Evolutionary conservation across 129 eudicot species (phyloP).

Genomic region (Cynara cardunculus): DNA sequence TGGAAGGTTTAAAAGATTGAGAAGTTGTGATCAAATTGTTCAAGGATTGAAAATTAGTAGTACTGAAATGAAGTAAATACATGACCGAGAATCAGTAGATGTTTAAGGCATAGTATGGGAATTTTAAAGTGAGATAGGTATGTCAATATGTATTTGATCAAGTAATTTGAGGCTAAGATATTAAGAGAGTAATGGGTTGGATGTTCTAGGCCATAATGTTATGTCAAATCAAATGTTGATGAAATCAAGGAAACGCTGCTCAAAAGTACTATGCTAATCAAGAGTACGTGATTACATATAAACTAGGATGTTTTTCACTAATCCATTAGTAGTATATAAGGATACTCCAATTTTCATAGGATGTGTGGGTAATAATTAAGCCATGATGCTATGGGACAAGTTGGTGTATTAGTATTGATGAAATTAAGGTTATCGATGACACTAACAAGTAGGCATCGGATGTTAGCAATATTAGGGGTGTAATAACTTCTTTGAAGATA

Average conservation of each 20-base stretch:
- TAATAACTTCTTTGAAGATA: no score
- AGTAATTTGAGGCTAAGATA: neutral
- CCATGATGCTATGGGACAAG: no score
- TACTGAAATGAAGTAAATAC: neutral
- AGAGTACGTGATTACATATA: neutral
- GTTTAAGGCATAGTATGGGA: no score
- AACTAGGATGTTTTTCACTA: no score
- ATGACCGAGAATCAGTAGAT: no score
- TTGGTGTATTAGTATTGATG: neutral
- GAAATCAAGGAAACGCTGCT: neutral
- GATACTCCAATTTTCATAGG: neutral
- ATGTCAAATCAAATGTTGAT: neutral
- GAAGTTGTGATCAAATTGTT: neutral
- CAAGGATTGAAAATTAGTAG: neutral
- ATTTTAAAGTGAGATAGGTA: no score
- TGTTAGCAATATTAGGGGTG: neutral
- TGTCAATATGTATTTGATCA: no score
- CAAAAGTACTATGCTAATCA: neutral
- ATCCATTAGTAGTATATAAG: no score
- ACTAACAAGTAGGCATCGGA: neutral
- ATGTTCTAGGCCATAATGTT: neutral
- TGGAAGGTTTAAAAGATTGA: no score
- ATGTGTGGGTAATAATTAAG: no score
- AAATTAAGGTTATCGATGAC: neutral
- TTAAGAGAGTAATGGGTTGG: neutral